Conservation (phyloP, 371 early-diverging fungal species). For the Synchytrium microbalum region DNA sequence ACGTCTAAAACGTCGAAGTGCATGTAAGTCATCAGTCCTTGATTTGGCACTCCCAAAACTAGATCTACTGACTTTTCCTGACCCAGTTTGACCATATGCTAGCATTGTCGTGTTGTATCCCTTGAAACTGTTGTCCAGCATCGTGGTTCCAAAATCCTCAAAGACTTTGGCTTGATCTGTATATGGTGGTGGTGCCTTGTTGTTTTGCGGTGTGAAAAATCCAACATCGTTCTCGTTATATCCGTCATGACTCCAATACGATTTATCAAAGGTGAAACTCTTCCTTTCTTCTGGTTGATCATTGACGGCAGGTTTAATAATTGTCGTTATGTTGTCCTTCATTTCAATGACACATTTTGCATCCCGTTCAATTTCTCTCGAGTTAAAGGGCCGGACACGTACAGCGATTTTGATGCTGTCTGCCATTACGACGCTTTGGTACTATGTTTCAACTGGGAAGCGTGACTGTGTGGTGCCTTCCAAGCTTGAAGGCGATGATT, state of each 20-base stretch:
- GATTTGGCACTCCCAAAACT: not conserved
- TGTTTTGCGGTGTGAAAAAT: too few species aligned
- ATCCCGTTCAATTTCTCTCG: not conserved
- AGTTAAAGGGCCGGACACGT: not conserved
- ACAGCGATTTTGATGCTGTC: slow-evolving; percentile 32
- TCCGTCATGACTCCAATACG: not conserved
- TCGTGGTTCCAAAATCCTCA: slow-evolving; percentile 80
- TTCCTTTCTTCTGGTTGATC: not conserved
- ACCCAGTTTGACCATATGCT: slow-evolving; percentile 99
- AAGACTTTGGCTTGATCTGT: slow-evolving; percentile 78
- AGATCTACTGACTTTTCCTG: slow-evolving; percentile 74
- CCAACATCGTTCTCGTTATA: not conserved
- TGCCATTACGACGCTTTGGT: too few species aligned
- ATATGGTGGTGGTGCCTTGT: not conserved
- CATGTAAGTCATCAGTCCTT: too few species aligned
- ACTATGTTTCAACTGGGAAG: too few species aligned
- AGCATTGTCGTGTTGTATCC: slow-evolving; percentile 98
- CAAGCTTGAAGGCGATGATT: too few species aligned
- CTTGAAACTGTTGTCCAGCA: slow-evolving; percentile 93
- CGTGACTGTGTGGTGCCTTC: too few species aligned
- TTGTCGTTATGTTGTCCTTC: not conserved
- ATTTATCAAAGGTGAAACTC: not conserved
- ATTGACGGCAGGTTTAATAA: not conserved
- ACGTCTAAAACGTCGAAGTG: too few species aligned
- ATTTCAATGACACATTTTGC: not conserved